Conservation (phyloP, 2,329 filamentous ascomycete species). For the Neurospora sp. region DNA sequence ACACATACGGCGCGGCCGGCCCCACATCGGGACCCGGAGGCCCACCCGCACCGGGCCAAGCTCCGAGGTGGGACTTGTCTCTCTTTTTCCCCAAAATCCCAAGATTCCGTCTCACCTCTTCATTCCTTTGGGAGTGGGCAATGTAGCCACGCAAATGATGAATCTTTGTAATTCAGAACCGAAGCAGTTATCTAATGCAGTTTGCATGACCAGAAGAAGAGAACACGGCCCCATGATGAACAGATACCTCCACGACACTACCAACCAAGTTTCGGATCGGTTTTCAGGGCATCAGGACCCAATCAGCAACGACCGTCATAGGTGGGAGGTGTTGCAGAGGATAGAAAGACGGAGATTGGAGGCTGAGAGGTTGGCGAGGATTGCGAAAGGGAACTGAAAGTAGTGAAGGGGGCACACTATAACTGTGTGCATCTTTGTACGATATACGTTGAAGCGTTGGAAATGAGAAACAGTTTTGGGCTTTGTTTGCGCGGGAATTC, state of each 20-base stretch:
- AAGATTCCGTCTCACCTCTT: neutral
- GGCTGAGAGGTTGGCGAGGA: neutral
- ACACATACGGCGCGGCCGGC: neutral
- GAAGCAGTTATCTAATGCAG: neutral
- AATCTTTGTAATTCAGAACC: neutral
- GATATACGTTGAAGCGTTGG: neutral
- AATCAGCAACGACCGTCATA: neutral
- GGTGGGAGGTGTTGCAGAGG: neutral
- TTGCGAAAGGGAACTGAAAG: neutral
- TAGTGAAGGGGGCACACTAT: neutral
- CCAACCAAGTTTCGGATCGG: neutral
- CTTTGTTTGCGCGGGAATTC: neutral
- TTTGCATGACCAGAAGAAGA: neutral
- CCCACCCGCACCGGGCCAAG: neutral
- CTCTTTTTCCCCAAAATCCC: neutral
- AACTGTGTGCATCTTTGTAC: neutral
- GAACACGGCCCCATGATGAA: neutral
- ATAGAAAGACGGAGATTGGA: neutral
- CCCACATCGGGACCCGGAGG: neutral
- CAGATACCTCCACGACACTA: slow-evolving; percentile 3
- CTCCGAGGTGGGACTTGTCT: neutral
- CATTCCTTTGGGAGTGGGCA: neutral
- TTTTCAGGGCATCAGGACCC: slow-evolving; percentile 1
- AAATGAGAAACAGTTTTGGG: neutral
- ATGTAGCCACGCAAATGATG: neutral